Conservation (phyloP, 768 basidiomycete species). For the Botryobasidium botryosum region DNA sequence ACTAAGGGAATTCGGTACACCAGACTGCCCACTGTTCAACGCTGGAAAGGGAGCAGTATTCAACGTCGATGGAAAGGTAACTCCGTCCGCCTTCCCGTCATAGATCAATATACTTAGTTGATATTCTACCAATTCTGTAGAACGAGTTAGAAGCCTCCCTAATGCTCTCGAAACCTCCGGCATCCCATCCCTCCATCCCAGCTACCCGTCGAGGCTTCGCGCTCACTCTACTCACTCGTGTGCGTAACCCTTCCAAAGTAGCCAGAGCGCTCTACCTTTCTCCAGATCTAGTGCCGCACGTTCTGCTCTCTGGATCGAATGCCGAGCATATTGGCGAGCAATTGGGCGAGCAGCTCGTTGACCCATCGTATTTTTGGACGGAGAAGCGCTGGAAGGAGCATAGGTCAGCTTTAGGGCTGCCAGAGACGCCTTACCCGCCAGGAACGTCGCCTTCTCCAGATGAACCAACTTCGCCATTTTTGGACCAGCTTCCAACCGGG, state of each 20-base stretch:
- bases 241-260: slow-evolving; percentile 57
- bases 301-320: slow-evolving; percentile 48
- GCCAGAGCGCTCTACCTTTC: slow-evolving; percentile 53
- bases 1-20: neutral
- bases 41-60: slow-evolving; percentile 70
- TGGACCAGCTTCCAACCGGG: slow-evolving; percentile 52
- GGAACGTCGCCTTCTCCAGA: slow-evolving; percentile 13
- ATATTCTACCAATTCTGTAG: slow-evolving; percentile 29
- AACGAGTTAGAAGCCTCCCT: slow-evolving; percentile 70
- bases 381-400: slow-evolving; percentile 62
- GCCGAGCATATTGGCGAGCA: slow-evolving; percentile 41
- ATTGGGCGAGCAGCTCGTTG: slow-evolving; percentile 41
- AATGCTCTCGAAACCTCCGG: slow-evolving; percentile 65
- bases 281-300: slow-evolving; percentile 44
- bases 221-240: slow-evolving; percentile 44
- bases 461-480: slow-evolving; percentile 10
- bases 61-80: slow-evolving; percentile 61
- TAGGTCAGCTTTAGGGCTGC: slow-evolving; percentile 51
- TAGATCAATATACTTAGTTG: too few species aligned
- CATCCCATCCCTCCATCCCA: slow-evolving; percentile 42
- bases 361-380: slow-evolving; percentile 67
- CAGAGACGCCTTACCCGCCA: slow-evolving; percentile 40
- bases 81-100: too few species aligned
- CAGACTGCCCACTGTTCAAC: slow-evolving; percentile 68
- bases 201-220: slow-evolving; percentile 43